Conservation (phyloP, 495 filamentous ascomycete species). For the Penicillium odoratum region DNA sequence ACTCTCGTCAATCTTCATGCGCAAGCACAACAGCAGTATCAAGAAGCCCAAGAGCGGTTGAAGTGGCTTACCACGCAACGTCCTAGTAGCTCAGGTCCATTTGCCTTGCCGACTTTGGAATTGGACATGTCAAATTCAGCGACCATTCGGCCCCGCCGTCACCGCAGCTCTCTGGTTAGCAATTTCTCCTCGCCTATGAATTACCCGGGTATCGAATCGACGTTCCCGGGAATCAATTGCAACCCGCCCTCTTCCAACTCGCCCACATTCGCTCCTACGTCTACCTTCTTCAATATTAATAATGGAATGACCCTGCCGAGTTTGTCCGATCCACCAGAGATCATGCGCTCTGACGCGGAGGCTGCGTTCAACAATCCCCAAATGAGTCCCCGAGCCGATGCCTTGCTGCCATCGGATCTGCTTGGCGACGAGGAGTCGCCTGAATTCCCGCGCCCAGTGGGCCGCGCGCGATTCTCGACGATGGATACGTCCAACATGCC, state of each 20-base stretch:
- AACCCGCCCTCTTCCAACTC: constrained; percentile 49
- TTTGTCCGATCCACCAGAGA: constrained; percentile 40
- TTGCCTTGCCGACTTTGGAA: constrained; percentile 46
- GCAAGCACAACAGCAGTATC: constrained; percentile 51
- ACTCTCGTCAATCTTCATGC: constrained; percentile 48
- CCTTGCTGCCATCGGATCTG: constrained; percentile 76
- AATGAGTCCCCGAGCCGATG: constrained; percentile 78
- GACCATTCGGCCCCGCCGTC: constrained; percentile 48
- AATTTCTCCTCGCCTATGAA: constrained; percentile 49
- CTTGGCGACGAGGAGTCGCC: constrained; percentile 73
- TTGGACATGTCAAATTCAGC: constrained; percentile 39
- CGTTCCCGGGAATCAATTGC: constrained; percentile 41
- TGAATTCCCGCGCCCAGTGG: constrained; percentile 46
- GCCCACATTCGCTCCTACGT: constrained; percentile 45
- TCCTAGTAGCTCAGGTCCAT: constrained; percentile 43
- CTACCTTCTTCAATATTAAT: constrained; percentile 61
- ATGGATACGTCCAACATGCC: constrained; percentile 35
- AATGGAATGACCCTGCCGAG: constrained; percentile 53
- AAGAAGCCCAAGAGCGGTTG: constrained; percentile 53
- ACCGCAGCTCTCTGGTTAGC: constrained; percentile 50
- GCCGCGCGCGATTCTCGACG: constrained; percentile 39
- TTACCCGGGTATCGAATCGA: constrained; percentile 39
- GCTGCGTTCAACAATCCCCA: constrained; percentile 60
- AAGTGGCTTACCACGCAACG: constrained; percentile 50
- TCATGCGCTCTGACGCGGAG: constrained; percentile 44